Evolutionary conservation across 805 yeast genomes (phyloP).

Genomic region (Wickerhamomyces hampshirensis): DNA sequence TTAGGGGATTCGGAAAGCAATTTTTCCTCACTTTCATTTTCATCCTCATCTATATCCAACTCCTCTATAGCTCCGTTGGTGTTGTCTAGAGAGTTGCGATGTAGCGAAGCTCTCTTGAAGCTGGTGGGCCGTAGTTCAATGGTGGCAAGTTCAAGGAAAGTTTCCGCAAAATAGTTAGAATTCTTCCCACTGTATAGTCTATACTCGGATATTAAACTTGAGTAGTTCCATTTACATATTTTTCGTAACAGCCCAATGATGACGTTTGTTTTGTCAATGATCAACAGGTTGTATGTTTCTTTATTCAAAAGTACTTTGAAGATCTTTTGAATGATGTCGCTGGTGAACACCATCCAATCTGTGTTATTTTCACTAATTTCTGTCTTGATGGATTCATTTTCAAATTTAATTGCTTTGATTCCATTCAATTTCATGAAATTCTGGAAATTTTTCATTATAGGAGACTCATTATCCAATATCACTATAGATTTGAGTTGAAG

Average conservation of each 20-base stretch:
- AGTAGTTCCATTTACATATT: conserved; percentile 84
- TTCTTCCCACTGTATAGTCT: conserved; percentile 69
- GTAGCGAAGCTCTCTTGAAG: conserved; percentile 22
- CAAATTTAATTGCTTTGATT: conserved; percentile 41
- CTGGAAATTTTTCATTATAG: conserved; percentile 59
- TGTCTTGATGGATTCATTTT: conserved; percentile 24
- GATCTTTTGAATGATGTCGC: conserved; percentile 57
- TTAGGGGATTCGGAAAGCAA: conserved; percentile 60
- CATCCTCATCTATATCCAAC: conserved; percentile 19
- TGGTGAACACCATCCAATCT: conserved; percentile 71
- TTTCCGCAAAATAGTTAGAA: conserved; percentile 75
- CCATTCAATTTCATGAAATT: conserved; percentile 56
- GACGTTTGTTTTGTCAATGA: conserved; percentile 78
- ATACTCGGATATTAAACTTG: conserved; percentile 81
- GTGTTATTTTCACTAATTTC: conserved; percentile 20
- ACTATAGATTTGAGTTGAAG: conserved; percentile 63
- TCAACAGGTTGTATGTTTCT: conserved; percentile 58
- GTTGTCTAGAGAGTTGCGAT: conserved; percentile 14
- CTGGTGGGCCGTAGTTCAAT: conserved; percentile 34
- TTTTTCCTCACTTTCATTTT: conserved; percentile 19
- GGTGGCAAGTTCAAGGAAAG: conserved; percentile 70
- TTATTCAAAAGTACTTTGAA: conserved; percentile 60
- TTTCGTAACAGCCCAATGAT: conserved; percentile 77
- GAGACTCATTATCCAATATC: conserved; percentile 79
- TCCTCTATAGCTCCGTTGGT: conserved; percentile 15